phyloP scores from a whole-genome alignment of 495 filamentous ascomycete species.

The Neurospora sp. region DNA sequence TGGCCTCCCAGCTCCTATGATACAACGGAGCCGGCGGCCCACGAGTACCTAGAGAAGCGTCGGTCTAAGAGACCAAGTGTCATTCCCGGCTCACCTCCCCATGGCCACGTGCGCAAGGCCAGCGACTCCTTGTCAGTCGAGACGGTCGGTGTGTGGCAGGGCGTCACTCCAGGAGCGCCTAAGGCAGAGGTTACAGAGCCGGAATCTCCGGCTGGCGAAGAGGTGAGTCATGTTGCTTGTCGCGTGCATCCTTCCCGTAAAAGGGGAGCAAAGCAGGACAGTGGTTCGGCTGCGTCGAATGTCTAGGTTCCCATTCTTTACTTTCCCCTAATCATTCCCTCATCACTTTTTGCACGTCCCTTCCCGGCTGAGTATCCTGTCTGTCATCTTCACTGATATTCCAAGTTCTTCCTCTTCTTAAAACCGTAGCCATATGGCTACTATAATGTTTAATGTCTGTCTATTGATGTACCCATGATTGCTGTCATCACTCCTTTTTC shows the following conservation, averaged over 20 bases:
- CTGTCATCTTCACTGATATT: background rate
- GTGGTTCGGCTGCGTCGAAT: background rate
- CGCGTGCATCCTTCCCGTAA: background rate
- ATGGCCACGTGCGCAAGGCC: background rate
- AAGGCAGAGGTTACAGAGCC: background rate
- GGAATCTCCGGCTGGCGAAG: background rate
- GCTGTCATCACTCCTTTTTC: background rate
- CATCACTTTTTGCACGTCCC: background rate
- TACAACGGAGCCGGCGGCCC: background rate
- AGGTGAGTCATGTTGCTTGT: background rate
- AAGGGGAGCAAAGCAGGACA: background rate
- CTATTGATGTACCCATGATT: background rate
- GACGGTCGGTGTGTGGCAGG: background rate
- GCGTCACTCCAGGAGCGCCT: background rate
- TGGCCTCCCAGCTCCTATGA: background rate
- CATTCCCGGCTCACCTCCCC: background rate
- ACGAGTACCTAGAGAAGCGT: background rate
- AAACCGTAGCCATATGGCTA: background rate
- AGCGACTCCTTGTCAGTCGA: background rate
- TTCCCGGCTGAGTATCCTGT: background rate
- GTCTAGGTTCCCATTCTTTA: background rate
- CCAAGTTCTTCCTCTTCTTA: background rate
- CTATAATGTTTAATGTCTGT: background rate
- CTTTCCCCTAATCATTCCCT: background rate
- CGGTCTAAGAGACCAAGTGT: background rate